Conservation (phyloP, 345 rosid genomes). For the Kandelia obovata region DNA sequence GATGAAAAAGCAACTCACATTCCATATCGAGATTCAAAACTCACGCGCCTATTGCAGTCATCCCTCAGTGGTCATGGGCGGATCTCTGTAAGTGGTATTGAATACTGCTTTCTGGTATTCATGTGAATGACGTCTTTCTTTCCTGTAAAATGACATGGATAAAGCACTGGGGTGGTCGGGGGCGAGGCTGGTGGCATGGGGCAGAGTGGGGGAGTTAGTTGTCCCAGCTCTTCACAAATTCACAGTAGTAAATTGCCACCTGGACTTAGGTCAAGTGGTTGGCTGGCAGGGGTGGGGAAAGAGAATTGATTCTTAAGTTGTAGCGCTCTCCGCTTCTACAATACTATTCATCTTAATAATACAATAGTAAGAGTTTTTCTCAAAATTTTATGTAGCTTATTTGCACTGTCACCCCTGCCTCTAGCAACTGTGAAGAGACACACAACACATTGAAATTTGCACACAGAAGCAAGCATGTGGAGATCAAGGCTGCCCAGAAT, state of each 20-base stretch:
- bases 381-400: slow-evolving; percentile 47
- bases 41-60: slow-evolving; percentile 67
- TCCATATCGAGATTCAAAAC: slow-evolving; percentile 75
- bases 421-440: slow-evolving; percentile 67
- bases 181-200: too few relatives aligned
- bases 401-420: slow-evolving; percentile 70
- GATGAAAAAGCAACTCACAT: slow-evolving; percentile 63
- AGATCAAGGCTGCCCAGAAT: slow-evolving; percentile 62
- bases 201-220: too few relatives aligned
- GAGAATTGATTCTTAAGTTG: background rate
- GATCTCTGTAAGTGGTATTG: slow-evolving; percentile 48
- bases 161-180: too few relatives aligned
- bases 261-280: too few relatives aligned
- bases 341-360: background rate
- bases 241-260: too few relatives aligned
- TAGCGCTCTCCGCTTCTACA: background rate
- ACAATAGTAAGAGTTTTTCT: slow-evolving; percentile 6
- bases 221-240: too few relatives aligned
- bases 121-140: too few relatives aligned
- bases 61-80: slow-evolving; percentile 71
- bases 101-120: background rate
- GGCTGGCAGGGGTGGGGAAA: too few relatives aligned
- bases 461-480: slow-evolving; percentile 61
- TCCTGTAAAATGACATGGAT: too few relatives aligned
- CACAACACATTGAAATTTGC: slow-evolving; percentile 78